Evolutionary conservation across 73 alveolate species (phyloP), one percentile per base, ranked within the genome.

Genomic region (Paramecium tetraurelia): DNA sequence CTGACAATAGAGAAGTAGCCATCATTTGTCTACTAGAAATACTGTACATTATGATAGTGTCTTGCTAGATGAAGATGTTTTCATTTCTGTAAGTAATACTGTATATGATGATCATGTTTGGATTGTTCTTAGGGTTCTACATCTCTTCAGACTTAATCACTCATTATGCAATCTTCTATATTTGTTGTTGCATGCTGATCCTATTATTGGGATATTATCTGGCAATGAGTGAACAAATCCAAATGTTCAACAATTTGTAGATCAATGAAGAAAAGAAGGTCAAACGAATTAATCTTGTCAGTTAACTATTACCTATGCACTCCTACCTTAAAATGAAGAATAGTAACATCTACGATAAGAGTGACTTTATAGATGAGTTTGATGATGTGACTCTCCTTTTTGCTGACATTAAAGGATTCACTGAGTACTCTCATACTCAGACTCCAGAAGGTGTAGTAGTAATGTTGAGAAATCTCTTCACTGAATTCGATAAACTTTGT

Each of bases 391-490:
- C 95, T 4, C 57, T 92, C 0, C 59, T 92, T 1, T 92, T 83
- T 83, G 95, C 95, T 29, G 95, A 92, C 63, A 92, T 92, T 20
- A 86, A 71, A 38, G 95, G 95, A 21, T 92, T 92, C 24, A 92
- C 95, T 29, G 92, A 80, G 18, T 92, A 85, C 44, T 70, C 92
- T 1, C 87, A 85, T 27, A 21, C 86, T 29, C 33, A 46, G 22
- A 69, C 33, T 48, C 95, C 95, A 4, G 92, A 83, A 29, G 86
- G 87, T 69, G 95, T 92, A 3, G 95, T 92, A 20, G 43, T 36
- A 1, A 92, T 92, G 95, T 86, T 92, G 27, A 43, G 92, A 58
- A 85, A 92, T 53, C 57, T 92, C 10, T 92, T 92, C 21, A 75
- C 90, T 20, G 92, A 85, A 59, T 80, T 92, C 16, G 95, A 92